Evolutionary conservation across 371 early-diverging fungal genomes (phyloP), one percentile per base, ranked within the genome.

Genomic region (Phascolomyces articulosus): DNA sequence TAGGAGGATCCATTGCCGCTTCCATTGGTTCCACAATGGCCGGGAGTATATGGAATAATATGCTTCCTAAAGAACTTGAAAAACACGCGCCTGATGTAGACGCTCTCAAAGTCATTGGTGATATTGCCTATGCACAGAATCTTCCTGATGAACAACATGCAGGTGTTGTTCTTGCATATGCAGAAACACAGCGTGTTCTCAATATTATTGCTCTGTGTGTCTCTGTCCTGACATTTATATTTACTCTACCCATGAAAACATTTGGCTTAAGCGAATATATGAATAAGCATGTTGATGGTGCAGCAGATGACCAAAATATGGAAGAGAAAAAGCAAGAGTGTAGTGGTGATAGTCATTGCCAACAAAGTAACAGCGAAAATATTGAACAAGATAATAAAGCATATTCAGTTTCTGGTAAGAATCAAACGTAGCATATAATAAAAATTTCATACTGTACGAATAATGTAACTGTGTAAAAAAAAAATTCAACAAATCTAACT

Each of bases 1-100:
- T 78, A 4, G 78, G 78, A 41, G 73, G 78, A 24, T 68, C 72
- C 18, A 72, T 78, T 40, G 63, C 72, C 27, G 64, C 71, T n/a
- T 74, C 72, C 53, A 55, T 78, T 51, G 78, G 78, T 23, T 63
- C 65, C 13, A 51, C 78, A 18, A 70, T 78, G 64, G 67, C 78
- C 11, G 78, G 72, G 60, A 63, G 71, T 26, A 62, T 78, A 10
- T 78, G 78, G 78, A 78, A 78, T n/a, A 64, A 40, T 0, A 57
- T 78, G 63, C 63, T 78, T 16, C 78, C 78, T 24, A 27, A 29
- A 21, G 47, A 74, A 60, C 31, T 78, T n/a, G 64, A 64, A 7
- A 38, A 66, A 18, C 59, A 78, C 54, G 73, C 72, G 53, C 78
- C 74, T 63, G 72, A 78, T 38, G 69, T 62, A 27, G 69, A 74